A percentile compares a stretch with the other conserved stretches of the same genome.
These are phyloP conservation scores for Colletotrichum higginsianum DNA, from an alignment of 2,329 filamentous ascomycete species.

Conservation along the genomic window DNA sequence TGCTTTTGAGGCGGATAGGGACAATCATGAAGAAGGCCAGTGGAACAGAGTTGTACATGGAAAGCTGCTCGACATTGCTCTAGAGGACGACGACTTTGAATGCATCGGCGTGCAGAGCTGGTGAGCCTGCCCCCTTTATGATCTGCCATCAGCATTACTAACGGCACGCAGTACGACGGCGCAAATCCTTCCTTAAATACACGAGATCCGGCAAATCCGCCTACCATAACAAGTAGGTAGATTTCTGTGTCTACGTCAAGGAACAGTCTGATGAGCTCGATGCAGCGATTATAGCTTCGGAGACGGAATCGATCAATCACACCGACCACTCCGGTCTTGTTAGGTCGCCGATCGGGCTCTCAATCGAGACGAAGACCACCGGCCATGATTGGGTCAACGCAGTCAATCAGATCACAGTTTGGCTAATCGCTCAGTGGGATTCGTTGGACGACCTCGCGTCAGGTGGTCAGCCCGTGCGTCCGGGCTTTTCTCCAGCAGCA, in stretches of 20 bases:
- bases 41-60: neutral
- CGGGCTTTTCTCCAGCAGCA: neutral
- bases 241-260: neutral
- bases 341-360: neutral
- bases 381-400: slow-evolving; percentile 12
- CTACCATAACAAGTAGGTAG: slow-evolving; percentile 2
- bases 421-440: slow-evolving; percentile 10
- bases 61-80: neutral
- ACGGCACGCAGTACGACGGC: slow-evolving; percentile 1
- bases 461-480: neutral
- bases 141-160: neutral
- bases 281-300: neutral
- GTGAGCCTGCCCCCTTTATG: neutral
- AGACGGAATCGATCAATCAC: slow-evolving; percentile 2
- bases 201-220: slow-evolving; percentile 4
- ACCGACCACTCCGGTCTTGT: neutral
- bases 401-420: slow-evolving; percentile 12
- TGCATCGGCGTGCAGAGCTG: neutral
- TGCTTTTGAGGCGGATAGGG: neutral
- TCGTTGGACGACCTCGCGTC: slow-evolving; percentile 1
- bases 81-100: neutral
- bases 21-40: neutral
- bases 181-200: neutral
- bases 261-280: neutral
- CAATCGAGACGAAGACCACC: slow-evolving; percentile 11